Evolutionary conservation across 768 basidiomycete genomes (phyloP).

Genomic region (Lepiota venenata): DNA sequence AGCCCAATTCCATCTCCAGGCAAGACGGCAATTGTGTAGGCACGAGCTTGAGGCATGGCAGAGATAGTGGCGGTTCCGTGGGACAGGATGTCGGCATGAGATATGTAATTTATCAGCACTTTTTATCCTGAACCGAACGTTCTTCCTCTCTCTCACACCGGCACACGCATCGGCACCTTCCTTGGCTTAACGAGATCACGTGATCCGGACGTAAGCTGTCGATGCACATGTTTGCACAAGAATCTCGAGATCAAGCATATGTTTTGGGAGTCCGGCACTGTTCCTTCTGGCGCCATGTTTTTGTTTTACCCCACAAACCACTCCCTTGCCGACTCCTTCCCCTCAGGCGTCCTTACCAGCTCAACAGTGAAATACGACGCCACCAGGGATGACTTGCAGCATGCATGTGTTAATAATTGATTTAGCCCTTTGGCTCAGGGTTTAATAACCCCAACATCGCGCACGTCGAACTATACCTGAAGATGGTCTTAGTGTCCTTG

Average conservation of each 20-base stretch:
- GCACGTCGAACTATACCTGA: neutral
- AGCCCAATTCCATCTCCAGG: slow-evolving; percentile 53
- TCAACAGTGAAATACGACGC: neutral
- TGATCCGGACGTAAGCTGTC: too few relatives aligned
- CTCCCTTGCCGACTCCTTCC: too few relatives aligned
- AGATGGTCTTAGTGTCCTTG: neutral
- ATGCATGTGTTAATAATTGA: neutral
- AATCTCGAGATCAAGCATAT: too few relatives aligned
- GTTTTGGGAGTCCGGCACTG: too few relatives aligned
- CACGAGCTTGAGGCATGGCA: slow-evolving; percentile 18
- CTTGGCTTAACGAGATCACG: too few relatives aligned
- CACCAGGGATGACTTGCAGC: neutral
- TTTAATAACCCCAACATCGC: neutral
- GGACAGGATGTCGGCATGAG: neutral
- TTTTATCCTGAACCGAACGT: neutral
- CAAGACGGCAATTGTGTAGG: slow-evolving; percentile 43
- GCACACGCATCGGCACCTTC: neutral
- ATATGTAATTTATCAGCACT: neutral
- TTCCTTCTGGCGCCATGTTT: too few relatives aligned
- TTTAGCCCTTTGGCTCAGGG: slow-evolving; percentile 1
- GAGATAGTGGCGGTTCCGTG: neutral
- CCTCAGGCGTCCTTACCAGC: too few relatives aligned
- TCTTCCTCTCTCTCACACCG: neutral
- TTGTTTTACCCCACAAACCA: too few relatives aligned
- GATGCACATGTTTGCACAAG: too few relatives aligned